Evolutionary conservation across 192 early-diverging fungal species (phyloP), one percentile per base, ranked within the genome.

Genomic region (Podochytrium sp.): DNA sequence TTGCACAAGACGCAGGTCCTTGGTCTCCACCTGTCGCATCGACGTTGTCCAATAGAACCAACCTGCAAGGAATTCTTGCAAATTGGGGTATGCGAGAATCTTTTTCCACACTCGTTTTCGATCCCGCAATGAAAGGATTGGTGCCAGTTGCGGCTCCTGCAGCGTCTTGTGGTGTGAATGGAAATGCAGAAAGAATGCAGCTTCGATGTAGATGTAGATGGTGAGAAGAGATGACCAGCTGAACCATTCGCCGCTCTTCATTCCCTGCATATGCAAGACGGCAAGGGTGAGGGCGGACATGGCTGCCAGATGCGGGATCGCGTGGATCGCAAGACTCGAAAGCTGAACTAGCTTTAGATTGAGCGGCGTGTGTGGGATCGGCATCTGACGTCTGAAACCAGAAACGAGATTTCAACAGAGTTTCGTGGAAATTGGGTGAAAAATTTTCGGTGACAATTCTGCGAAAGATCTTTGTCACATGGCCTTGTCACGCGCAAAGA

Each of bases 21-120:
- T 30, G 20, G 25, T 16, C 12, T 23, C 25, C 20, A 65, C 23
- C 30, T 47, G 38, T n/a, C 30, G 12, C 42, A 47, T 18, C 7
- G 63, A 34, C 6, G 18, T 12, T 5, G 37, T 47, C 63, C 63
- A 65, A 25, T 30, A 27, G 35, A 65, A 65, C 63, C 63, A 65
- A 29, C 63, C 63, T 12, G 38, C 38, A 39, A 65, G 25, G 33
- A 65, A 65, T 32, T 4, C 25, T 25, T 47, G 32, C n/a, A 65
- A 25, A 25, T 65, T 42, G 25, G 23, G 29, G n/a, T 20, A 25
- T 6, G 14, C 39, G 35, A 65, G 38, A 18, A 65, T 47, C 5
- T 32, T 38, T 25, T 41, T 25, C 38, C 25, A 49, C 18, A 65
- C 25, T 16, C 20, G n/a, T 29, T 47, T 29, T 6, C 63, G 63